Evolutionary conservation across 371 early-diverging fungal species (phyloP).

Genomic region (Mucor plumbeus): DNA sequence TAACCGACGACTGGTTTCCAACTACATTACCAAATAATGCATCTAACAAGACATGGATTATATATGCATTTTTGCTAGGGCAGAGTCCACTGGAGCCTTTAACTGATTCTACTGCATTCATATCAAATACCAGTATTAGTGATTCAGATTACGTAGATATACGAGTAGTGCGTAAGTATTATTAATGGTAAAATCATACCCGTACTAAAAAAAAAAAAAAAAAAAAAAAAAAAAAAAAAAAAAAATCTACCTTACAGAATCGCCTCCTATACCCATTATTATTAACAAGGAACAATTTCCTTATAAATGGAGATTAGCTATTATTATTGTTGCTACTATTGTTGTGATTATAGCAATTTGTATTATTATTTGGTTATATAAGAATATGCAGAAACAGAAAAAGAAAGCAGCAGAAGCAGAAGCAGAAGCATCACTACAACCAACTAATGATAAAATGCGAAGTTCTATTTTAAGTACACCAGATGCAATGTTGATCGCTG

Average conservation of each 20-base stretch:
- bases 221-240: too few relatives aligned
- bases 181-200: neutral
- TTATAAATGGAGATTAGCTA: constrained; percentile 27
- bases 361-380: constrained; percentile 26
- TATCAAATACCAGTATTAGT: neutral
- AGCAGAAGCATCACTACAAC: constrained; percentile 1
- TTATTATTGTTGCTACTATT: constrained; percentile 24
- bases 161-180: constrained; percentile 4
- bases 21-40: constrained; percentile 12
- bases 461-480: constrained; percentile 23
- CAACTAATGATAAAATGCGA: neutral
- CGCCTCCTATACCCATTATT: neutral
- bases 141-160: neutral
- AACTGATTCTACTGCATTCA: neutral
- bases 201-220: too few relatives aligned
- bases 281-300: constrained; percentile 3
- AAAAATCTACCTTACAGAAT: constrained; percentile 13
- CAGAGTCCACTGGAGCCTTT: neutral
- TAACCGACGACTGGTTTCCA: constrained; percentile 35
- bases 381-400: constrained; percentile 24
- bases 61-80: constrained; percentile 21
- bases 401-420: constrained; percentile 6
- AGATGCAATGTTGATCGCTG: constrained; percentile 28
- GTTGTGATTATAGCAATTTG: constrained; percentile 17
- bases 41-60: constrained; percentile 23